Conservation (phyloP, 140 eudicot species). For the Stevia rebaudiana region DNA sequence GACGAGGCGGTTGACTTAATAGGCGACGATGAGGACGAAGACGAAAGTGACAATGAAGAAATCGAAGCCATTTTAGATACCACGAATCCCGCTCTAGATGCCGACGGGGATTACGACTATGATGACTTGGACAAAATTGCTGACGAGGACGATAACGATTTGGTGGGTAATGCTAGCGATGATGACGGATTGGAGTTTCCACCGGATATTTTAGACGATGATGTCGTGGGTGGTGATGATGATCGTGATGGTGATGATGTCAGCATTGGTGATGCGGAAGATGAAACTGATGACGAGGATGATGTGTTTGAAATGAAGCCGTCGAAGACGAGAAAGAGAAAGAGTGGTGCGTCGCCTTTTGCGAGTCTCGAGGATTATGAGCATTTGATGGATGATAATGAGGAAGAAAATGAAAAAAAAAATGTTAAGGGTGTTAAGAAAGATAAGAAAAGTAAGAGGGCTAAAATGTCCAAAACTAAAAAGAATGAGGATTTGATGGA, state of each 20-base stretch:
- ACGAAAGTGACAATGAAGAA: slow-evolving; percentile 80
- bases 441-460: slow-evolving; percentile 21
- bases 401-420: slow-evolving; percentile 7
- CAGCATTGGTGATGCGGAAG: slow-evolving; percentile 55
- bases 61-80: slow-evolving; percentile 68
- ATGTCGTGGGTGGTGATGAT: slow-evolving; percentile 27
- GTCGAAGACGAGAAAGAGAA: slow-evolving; percentile 43
- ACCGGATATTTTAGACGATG: slow-evolving; percentile 33
- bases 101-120: slow-evolving; percentile 69
- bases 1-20: slow-evolving; percentile 73
- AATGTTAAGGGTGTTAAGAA: too few relatives aligned
- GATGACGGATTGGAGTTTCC: slow-evolving; percentile 64
- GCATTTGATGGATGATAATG: slow-evolving; percentile 62
- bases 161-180: slow-evolving; percentile 66
- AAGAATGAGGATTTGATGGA: slow-evolving; percentile 36
- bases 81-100: slow-evolving; percentile 36
- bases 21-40: slow-evolving; percentile 47
- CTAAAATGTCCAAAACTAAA: slow-evolving; percentile 29
- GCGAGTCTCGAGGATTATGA: slow-evolving; percentile 90
- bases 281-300: slow-evolving; percentile 56
- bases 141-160: slow-evolving; percentile 69
- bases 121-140: slow-evolving; percentile 66
- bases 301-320: slow-evolving; percentile 29
- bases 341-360: slow-evolving; percentile 68
- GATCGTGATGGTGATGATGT: slow-evolving; percentile 25